Evolutionary conservation across 2,329 filamentous ascomycete species (phyloP).

Genomic region (Penicillium rolfsii): DNA sequence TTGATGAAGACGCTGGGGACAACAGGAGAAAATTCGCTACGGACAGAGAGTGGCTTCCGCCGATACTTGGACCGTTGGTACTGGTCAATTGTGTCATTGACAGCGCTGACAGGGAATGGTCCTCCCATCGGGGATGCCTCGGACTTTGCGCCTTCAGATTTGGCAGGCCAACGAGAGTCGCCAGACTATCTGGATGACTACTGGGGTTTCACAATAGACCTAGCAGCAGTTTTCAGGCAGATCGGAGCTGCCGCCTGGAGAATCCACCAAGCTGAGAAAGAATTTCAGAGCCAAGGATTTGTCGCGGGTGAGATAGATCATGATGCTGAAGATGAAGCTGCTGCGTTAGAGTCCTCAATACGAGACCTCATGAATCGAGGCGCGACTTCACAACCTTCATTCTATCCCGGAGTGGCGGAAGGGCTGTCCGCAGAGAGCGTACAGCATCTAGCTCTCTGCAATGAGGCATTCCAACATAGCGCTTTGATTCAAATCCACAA

Average conservation of each 20-base stretch:
- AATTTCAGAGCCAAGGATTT: slow-evolving; percentile 12
- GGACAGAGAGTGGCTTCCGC: slow-evolving; percentile 38
- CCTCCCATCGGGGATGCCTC: slow-evolving; percentile 38
- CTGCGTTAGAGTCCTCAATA: slow-evolving; percentile 40
- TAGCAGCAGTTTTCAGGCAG: slow-evolving; percentile 44
- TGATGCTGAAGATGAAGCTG: slow-evolving; percentile 35
- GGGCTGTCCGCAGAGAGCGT: slow-evolving; percentile 38
- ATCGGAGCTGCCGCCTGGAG: slow-evolving; percentile 45
- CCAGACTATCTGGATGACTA: slow-evolving; percentile 49
- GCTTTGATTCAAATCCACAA: slow-evolving; percentile 50
- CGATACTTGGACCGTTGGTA: slow-evolving; percentile 48
- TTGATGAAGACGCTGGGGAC: slow-evolving; percentile 37
- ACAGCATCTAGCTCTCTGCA: slow-evolving; percentile 45
- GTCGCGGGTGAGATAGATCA: slow-evolving; percentile 26
- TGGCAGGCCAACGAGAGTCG: slow-evolving; percentile 18
- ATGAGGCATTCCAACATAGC: slow-evolving; percentile 49
- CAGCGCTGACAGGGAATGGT: slow-evolving; percentile 45
- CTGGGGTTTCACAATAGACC: slow-evolving; percentile 47
- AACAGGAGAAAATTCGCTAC: slow-evolving; percentile 26
- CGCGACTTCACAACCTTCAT: slow-evolving; percentile 34
- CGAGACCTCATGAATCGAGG: slow-evolving; percentile 40
- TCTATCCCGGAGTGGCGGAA: slow-evolving; percentile 43
- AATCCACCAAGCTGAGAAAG: slow-evolving; percentile 26
- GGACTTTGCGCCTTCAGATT: slow-evolving; percentile 22
- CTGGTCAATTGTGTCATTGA: slow-evolving; percentile 47